Conservation (phyloP, 371 early-diverging fungal genomes). For the Mucor lusitanicus region DNA sequence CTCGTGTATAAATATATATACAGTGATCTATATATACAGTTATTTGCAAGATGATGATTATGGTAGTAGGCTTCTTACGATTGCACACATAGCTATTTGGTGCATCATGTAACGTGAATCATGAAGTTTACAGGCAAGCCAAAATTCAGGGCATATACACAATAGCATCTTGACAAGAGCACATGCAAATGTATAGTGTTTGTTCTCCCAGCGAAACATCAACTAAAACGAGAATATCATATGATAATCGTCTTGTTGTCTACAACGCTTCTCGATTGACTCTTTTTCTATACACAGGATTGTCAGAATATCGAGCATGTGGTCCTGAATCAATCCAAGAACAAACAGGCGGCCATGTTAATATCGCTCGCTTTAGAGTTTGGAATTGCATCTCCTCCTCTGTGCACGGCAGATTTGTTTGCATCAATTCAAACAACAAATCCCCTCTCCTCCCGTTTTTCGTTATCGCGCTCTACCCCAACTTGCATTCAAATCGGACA, state of each 20-base stretch:
- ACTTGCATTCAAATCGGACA: background rate
- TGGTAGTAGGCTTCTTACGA: background rate
- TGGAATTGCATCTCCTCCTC: background rate
- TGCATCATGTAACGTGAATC: background rate
- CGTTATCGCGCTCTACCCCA: background rate
- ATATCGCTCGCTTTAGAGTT: background rate
- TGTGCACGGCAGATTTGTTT: slow-evolving; percentile 8
- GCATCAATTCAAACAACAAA: background rate
- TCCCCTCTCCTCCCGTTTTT: background rate
- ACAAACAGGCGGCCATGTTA: background rate
- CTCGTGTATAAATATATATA: background rate
- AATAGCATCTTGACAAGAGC: background rate
- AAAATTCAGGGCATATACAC: background rate
- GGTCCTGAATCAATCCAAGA: background rate
- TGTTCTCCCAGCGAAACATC: background rate
- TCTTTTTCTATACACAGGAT: background rate
- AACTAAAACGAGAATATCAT: background rate
- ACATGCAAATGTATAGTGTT: background rate
- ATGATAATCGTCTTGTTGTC: background rate
- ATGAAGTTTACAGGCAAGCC: background rate
- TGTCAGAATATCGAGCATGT: background rate
- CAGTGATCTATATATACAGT: background rate
- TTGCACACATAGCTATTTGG: background rate
- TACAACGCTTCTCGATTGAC: background rate
- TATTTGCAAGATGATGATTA: background rate